Conservation (phyloP, 1,139 yeast species). For the Hyphopichia khmerensis region DNA sequence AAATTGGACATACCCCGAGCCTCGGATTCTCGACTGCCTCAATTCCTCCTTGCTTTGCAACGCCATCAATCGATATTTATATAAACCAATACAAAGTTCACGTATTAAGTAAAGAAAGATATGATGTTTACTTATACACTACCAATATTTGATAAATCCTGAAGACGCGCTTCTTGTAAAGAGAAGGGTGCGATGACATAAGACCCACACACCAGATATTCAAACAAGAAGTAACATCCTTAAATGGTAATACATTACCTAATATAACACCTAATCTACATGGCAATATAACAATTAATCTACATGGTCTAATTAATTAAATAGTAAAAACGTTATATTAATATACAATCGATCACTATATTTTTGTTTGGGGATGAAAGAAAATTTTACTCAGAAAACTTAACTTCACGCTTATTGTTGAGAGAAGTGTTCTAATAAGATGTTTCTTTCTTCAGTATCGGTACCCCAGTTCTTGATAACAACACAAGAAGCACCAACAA, state of each 20-base stretch:
- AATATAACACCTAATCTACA: no score
- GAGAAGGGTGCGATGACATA: no score
- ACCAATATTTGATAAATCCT: background rate
- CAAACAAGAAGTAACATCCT: no score
- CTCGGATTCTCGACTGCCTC: slow-evolving; percentile 30
- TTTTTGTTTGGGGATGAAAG: slow-evolving; percentile 1
- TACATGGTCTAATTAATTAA: background rate
- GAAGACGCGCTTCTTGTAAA: no score
- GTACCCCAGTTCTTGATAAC: slow-evolving; percentile 99
- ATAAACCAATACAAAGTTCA: no score
- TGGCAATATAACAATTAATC: slow-evolving; percentile 1
- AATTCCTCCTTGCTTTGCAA: slow-evolving; percentile 3
- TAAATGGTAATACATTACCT: no score
- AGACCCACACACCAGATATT: slow-evolving; percentile 6
- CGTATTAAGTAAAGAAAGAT: no score
- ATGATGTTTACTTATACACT: no score
- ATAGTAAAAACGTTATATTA: slow-evolving; percentile 8
- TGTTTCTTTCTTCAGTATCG: slow-evolving; percentile 97
- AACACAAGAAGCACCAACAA: slow-evolving; percentile 99
- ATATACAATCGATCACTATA: slow-evolving; percentile 11
- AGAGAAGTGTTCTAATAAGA: slow-evolving; percentile 95
- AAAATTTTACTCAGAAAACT: background rate
- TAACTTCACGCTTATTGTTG: slow-evolving; percentile 56
- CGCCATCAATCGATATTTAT: no score
- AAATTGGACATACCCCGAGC: slow-evolving; percentile 38